Evolutionary conservation across 1,139 yeast genomes (phyloP).

Genomic region (Chernovozyma aurita): DNA sequence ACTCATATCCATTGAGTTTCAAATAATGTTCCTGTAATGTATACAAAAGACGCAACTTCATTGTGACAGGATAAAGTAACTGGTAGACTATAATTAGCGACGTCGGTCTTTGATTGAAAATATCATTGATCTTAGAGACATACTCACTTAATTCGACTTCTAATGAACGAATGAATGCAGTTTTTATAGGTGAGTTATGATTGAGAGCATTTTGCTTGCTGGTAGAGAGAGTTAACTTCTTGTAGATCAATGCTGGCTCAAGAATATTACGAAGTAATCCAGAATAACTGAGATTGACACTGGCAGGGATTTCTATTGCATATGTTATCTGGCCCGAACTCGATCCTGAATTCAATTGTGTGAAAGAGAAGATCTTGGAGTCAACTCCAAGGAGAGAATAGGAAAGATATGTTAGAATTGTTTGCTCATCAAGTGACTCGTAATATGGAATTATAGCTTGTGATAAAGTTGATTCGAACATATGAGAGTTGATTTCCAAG

Average conservation of each 20-base stretch:
- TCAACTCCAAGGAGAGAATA: slow-evolving; percentile 73
- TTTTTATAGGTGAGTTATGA: slow-evolving; percentile 50
- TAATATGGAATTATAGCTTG: slow-evolving; percentile 28
- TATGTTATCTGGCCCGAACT: slow-evolving; percentile 10
- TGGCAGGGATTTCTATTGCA: slow-evolving; percentile 41
- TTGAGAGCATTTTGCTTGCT: slow-evolving; percentile 16
- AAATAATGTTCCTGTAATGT: slow-evolving; percentile 34
- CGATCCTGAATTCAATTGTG: slow-evolving; percentile 17
- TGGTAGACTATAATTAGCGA: slow-evolving; percentile 40
- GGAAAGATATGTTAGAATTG: slow-evolving; percentile 53
- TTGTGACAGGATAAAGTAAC: slow-evolving; percentile 47
- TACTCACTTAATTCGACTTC: slow-evolving; percentile 52
- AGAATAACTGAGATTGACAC: slow-evolving; percentile 54
- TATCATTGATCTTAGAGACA: slow-evolving; percentile 47
- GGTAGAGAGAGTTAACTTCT: slow-evolving; percentile 27
- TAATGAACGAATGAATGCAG: slow-evolving; percentile 59
- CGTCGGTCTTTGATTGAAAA: slow-evolving; percentile 33
- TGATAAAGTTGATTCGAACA: not conserved
- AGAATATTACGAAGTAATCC: slow-evolving; percentile 54
- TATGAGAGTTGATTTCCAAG: not conserved
- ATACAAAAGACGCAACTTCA: slow-evolving; percentile 54
- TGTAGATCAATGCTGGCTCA: slow-evolving; percentile 73
- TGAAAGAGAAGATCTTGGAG: slow-evolving; percentile 55
- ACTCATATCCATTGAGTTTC: slow-evolving; percentile 46
- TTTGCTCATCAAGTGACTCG: slow-evolving; percentile 39